Conservation (phyloP, 306 rosid genomes). For the Crotalaria pallida region DNA sequence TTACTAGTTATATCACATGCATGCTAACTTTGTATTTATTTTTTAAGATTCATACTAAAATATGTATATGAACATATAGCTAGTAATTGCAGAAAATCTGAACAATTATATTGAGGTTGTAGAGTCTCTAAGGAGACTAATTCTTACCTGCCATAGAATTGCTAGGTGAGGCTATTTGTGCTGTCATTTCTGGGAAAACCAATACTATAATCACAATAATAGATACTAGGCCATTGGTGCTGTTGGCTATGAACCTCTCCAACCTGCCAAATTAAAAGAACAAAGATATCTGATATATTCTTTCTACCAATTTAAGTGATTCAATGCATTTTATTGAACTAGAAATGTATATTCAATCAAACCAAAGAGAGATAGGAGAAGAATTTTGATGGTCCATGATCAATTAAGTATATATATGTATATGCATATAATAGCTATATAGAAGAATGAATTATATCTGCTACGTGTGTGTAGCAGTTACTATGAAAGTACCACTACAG, state of each 20-base stretch:
- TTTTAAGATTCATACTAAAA: background rate
- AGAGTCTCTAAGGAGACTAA: background rate
- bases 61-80: background rate
- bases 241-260: slow-evolving; percentile 32
- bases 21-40: background rate
- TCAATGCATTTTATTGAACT: slow-evolving; percentile 3
- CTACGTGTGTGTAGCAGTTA: too few relatives aligned
- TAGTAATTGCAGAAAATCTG: background rate
- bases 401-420: slow-evolving; percentile 1
- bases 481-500: too few relatives aligned
- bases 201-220: slow-evolving; percentile 21
- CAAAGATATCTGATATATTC: background rate
- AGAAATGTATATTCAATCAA: too few relatives aligned
- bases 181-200: slow-evolving; percentile 31
- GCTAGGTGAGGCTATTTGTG: slow-evolving; percentile 28
- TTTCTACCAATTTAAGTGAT: background rate
- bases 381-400: background rate
- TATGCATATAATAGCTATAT: background rate
- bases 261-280: slow-evolving; percentile 28
- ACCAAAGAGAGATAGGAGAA: background rate
- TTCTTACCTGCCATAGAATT: slow-evolving; percentile 34
- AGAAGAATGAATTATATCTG: slow-evolving; percentile 6
- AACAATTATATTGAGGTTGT: background rate
- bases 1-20: background rate
- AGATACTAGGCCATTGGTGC: background rate